Base-by-base conservation (phyloP, 139 green algal species). In the Ettlia oleoabundans region DNA sequence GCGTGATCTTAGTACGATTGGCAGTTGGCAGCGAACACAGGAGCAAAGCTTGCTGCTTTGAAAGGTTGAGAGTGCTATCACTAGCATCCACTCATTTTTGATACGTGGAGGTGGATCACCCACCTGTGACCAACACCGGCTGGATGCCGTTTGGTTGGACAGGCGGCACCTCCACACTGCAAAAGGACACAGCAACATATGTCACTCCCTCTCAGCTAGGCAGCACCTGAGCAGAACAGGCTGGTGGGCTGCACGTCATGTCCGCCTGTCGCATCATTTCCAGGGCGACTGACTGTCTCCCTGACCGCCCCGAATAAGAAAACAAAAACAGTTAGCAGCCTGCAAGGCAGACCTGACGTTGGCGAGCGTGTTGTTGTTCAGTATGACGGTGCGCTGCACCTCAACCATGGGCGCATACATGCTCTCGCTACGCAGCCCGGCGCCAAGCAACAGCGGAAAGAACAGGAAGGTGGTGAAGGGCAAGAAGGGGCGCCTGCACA, bases 401-500 rank as follows among this genome's bases (percentile, higher is more conserved):
- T 72, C 65, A 18, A 72, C 35, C 13, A 35, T 19, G 1, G 65
- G 65, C 1, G 65, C 65, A 2, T 33, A 19, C 15, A 1, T 47
- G 65, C 65, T 21, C 35, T 30, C n/a, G n/a, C n/a, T n/a, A n/a
- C n/a, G 15, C 28, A 33, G 35, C 5, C 19, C 15, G 15, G 33
- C 24, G 13, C 65, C 65, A 28, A 33, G 35, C 35, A 72, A 35
- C 33, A 72, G 33, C 8, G 65, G 65, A 32, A 72, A 72, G 65
- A 72, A 72, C 8, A 72, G 65, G 35, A 72, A 72, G 33, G 65
- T 72, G 35, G 33, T 40, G 65, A 40, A 72, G 33, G 65, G 65
- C 65, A 72, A 35, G 65, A 72, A 72, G 65, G 65, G 65, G 65
- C 35, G 65, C 33, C 65, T 51, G 65, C n/a, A n/a, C n/a, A n/a